Conservation (phyloP, 768 basidiomycete genomes). For the Mycena latifolia region DNA sequence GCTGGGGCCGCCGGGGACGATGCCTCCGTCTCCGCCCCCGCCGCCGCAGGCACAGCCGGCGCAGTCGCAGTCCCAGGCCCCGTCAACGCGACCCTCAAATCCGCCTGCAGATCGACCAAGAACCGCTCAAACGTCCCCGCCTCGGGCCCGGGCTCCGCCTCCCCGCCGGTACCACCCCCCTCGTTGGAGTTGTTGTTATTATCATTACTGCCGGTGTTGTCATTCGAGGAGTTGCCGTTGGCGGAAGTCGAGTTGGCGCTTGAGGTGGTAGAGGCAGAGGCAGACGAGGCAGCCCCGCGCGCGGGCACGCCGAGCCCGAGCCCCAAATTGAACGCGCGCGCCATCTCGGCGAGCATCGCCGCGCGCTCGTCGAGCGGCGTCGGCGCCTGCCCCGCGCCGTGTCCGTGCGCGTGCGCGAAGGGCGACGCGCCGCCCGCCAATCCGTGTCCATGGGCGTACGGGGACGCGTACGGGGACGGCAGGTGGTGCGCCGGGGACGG, state of each 20-base stretch:
- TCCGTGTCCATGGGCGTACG: too few species aligned
- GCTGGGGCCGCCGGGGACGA: too few species aligned
- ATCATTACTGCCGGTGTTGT: too few species aligned
- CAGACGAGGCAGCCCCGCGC: neutral
- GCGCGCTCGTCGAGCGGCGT: conserved; percentile 65
- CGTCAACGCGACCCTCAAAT: conserved; percentile 76
- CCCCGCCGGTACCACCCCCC: neutral
- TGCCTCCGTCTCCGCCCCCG: too few species aligned
- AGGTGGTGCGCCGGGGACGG: neutral
- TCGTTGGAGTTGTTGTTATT: too few species aligned
- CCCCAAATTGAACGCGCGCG: conserved; percentile 82
- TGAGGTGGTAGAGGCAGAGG: too few species aligned
- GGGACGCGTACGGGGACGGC: neutral
- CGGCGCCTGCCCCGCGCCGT: neutral
- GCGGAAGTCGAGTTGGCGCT: neutral
- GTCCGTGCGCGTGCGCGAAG: too few species aligned
- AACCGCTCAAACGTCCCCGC: conserved; percentile 83
- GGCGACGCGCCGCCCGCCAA: too few species aligned
- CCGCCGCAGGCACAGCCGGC: too few species aligned
- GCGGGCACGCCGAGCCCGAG: conserved; percentile 44
- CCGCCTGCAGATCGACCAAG: conserved; percentile 81
- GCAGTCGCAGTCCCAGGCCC: too few species aligned
- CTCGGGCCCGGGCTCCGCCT: neutral
- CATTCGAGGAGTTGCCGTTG: too few species aligned
- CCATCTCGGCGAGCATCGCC: conserved; percentile 85